Base-by-base conservation (phyloP, 192 early-diverging fungal genomes). In the Funneliformis geosporum region DNA sequence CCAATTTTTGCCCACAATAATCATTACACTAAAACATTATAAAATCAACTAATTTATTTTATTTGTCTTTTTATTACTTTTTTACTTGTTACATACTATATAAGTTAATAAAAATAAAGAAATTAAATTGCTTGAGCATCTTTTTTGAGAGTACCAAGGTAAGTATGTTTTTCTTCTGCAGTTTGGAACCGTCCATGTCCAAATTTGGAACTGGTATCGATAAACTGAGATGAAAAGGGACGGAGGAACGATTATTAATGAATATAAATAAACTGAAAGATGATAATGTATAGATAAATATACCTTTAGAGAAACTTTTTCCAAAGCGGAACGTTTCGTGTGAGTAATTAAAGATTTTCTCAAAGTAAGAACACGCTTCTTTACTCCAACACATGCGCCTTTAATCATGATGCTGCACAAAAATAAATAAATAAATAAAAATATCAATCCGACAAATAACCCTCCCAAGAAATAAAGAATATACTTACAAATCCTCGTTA, bases 101-200 rank as follows among this genome's bases (percentile, higher is more conserved):
- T 33, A 33, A 33, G 33, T 33, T 44, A 44, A 44, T 44, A 44
- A 44, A 44, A 44, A 44, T 44, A 44, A 44, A 44, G 12, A 42
- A 68, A 42, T 40, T 7, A 68, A 40, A 14, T 18, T 42, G 25
- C 1, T 40, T 33, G 28, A 83, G 87, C 80, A 83, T 96, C 92
- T 91, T 92, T 93, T 92, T 96, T 96, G 89, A 94, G 92, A 76
- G 93, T 93, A 81, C 96, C 95, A 89, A 94, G 88, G 90, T 96
- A 97, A 43, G 90, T 88, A 83, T 91, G 89, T 93, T 98, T 98
- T 93, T 99, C 98, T 81, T 88, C 92, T 79, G 91, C 88, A 85
- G 97, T 97, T 90, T 99, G 98, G 97, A 98, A 98, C 84, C 98
- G 95, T 91, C 98, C 97, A 89, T 98, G 95, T 80, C 96, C 95